Conservation (phyloP, 1,284 basidiomycete species). For the Leccinum huronense region DNA sequence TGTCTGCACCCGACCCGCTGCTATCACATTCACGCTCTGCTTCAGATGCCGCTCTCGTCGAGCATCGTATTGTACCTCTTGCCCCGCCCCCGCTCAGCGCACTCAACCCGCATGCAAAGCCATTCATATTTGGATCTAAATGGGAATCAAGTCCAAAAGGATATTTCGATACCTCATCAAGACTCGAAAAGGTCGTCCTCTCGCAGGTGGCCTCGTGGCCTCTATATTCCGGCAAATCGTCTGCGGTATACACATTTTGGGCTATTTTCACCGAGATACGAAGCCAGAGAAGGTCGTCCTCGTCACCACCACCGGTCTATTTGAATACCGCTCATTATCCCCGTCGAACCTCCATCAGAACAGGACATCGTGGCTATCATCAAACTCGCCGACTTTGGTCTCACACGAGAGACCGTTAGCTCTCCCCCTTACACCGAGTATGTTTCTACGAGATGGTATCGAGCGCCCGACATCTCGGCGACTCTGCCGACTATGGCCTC, state of each 20-base stretch:
- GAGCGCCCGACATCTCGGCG: slow-evolving; percentile 85
- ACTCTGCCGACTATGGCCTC: slow-evolving; percentile 83
- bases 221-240: slow-evolving; percentile 95
- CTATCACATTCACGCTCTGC: slow-evolving; percentile 60
- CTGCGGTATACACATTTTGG: slow-evolving; percentile 78
- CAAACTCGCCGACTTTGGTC: slow-evolving; percentile 98
- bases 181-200: slow-evolving; percentile 88
- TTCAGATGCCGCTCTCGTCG: slow-evolving; percentile 36
- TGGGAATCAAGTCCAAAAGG: slow-evolving; percentile 34
- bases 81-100: slow-evolving; percentile 32
- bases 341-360: slow-evolving; percentile 63
- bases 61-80: slow-evolving; percentile 13
- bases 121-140: slow-evolving; percentile 67
- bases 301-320: slow-evolving; percentile 97
- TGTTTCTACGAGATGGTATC: slow-evolving; percentile 98
- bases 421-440: slow-evolving; percentile 97
- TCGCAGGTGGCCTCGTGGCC: slow-evolving; percentile 93
- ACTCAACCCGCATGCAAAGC: slow-evolving; percentile 76
- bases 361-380: slow-evolving; percentile 96
- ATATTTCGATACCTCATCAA: slow-evolving; percentile 79
- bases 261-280: slow-evolving; percentile 99
- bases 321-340: slow-evolving; percentile 86
- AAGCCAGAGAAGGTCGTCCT: slow-evolving; percentile 97
- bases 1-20: slow-evolving; percentile 59
- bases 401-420: slow-evolving; percentile 87